Evolutionary conservation across 129 eudicot genomes (phyloP), one percentile per base, ranked within the genome.

Genomic region (Chrysanthemum seticuspe): DNA sequence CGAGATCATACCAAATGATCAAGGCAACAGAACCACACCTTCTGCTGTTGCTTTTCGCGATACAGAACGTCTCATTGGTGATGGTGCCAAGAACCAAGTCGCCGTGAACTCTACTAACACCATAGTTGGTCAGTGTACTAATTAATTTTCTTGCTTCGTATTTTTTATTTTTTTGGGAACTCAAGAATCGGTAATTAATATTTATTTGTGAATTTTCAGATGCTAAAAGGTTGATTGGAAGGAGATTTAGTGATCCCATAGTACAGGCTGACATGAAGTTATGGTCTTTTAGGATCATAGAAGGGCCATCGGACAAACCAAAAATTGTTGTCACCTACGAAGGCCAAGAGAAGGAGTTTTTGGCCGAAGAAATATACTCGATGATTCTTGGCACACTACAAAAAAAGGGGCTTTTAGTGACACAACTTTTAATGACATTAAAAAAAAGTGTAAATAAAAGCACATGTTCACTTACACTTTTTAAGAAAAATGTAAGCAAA

Each of bases 311-410:
- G 0, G 60, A 57, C 59, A 75, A 51, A 23, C 68, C 79, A 45
- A 76, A 57, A 25, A 67, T 76, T 23, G 74, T 76, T 56, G 80
- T 76, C 61, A 9, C 50, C 11, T 66, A 44, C 10, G 66, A 25
- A 75, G 80, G 68, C 10, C 6, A 76, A 67, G 36, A 67, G 13
- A 76, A 67, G 59, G 36, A 56, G 15, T 67, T 78, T 63, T 47
- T 71, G 13, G 82, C 77, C 0, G 72, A 78, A 71, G 82, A 78
- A 64, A 78, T 78, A 23, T 78, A 77, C 5, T 71, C 82, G 4
- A 62, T 78, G 76, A 25, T 78, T 27, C 73, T 76, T 2, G 61
- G 49, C 31, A 76, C 27, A 60, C n/a, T n/a, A n/a, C n/a, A n/a
- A n/a, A n/a, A n/a, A n/a, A n/a, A n/a, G n/a, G n/a, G n/a, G n/a